Base-by-base conservation (phyloP, 495 filamentous ascomycete genomes). In the Bathelium albidoporum region DNA sequence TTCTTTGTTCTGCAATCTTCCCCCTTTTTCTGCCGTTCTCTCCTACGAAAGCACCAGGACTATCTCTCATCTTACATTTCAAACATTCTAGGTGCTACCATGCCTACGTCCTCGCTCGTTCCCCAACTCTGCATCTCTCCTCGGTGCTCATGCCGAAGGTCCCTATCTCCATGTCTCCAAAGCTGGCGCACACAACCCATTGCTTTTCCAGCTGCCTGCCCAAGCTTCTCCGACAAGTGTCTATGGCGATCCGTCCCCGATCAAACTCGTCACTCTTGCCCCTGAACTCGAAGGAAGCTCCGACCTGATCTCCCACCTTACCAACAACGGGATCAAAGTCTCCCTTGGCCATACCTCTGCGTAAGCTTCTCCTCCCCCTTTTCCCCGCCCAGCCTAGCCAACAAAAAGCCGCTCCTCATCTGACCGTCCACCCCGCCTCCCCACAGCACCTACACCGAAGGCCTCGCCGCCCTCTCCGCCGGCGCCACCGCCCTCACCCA, bases 121-220 rank as follows among this genome's bases (percentile, higher is more conserved):
- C 49, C 58, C 64, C 1, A 26, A 58, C 62, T 65, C 70, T 12
- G 75, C 75, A 1, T 70, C 68, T 31, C 71, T 77, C 28, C 74
- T 77, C 3, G 75, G 75, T 28, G 75, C 75, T 22, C 75, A 77
- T 62, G 60, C 61, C 53, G 75, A 77, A 72, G 75, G 75, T 0
- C 75, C 75, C n/a, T 77, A 76, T 49, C 72, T 77, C 16, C 66
- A 70, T 45, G 67, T 71, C 24, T 65, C 68, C 41, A 77, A 76
- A 60, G 74, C 74, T 43, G 75, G 75, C 36, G 75, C 75, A 4
- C 75, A 77, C 63, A 74, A 76, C 61, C 61, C 64, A 29, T 68
- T 69, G 7, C 72, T 74, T 59, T 76, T 77, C 66, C 68, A 72
- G 36, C 43, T 62, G 4, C 67, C 70, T 34, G 61, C 58, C 16